These are phyloP conservation scores for Pulicaria dysenterica DNA, from an alignment of 129 eudicot species.

Conservation along the genomic window DNA sequence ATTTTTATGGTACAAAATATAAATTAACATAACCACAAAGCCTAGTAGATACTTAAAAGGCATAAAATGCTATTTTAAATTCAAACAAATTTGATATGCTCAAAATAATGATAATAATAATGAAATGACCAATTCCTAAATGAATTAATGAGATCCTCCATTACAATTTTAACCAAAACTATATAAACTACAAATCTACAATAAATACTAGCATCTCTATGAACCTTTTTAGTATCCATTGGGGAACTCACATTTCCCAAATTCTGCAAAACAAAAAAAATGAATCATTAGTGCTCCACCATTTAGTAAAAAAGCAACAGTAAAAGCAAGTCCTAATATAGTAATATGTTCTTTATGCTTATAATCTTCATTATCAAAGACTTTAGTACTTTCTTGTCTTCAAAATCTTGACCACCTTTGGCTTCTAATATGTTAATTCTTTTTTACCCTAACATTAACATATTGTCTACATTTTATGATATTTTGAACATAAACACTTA, in stretches of 20 bases:
- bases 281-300: slow-evolving; percentile 17
- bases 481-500: no score
- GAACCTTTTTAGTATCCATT: slow-evolving; percentile 35
- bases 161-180: slow-evolving; percentile 20
- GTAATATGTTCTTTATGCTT: slow-evolving; percentile 22
- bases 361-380: slow-evolving; percentile 18
- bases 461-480: neutral
- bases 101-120: neutral
- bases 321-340: slow-evolving; percentile 3
- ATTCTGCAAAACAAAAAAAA: slow-evolving; percentile 54
- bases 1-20: no score
- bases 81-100: neutral
- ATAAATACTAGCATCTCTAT: slow-evolving; percentile 20
- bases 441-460: neutral
- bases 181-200: slow-evolving; percentile 39
- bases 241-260: slow-evolving; percentile 84
- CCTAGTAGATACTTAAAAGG: neutral
- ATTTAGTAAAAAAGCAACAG: slow-evolving; percentile 17
- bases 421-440: neutral
- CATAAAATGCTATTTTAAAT: neutral
- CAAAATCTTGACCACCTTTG: slow-evolving; percentile 35
- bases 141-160: slow-evolving; percentile 31
- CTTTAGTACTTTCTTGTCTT: neutral
- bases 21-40: neutral
- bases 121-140: slow-evolving; percentile 16